phyloP scores from a whole-genome alignment of 1,139 yeast genomes.

The Suhomyces anneliseae region DNA sequence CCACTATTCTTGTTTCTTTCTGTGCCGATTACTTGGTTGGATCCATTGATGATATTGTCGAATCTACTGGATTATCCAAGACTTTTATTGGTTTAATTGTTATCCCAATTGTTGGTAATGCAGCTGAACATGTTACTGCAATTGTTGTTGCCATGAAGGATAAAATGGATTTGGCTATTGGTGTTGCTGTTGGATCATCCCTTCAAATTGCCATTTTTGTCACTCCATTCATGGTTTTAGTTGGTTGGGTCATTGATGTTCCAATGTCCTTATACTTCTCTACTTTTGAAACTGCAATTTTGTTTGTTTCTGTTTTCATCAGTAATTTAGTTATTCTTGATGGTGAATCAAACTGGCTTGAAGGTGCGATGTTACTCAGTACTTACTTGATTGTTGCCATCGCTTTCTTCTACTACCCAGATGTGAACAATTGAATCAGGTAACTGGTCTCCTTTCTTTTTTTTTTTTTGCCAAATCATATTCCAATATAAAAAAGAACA shows the following conservation, averaged over 20 bases:
- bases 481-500: too few relatives aligned
- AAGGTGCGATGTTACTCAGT: conserved; percentile 88
- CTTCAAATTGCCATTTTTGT: conserved; percentile 92
- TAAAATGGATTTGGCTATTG: conserved; percentile 96
- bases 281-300: conserved; percentile 88
- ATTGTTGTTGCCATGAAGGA: conserved; percentile 92
- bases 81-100: conserved; percentile 93
- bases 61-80: conserved; percentile 80
- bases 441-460: too few relatives aligned
- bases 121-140: conserved; percentile 98
- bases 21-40: conserved; percentile 95
- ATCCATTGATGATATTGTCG: conserved; percentile 87
- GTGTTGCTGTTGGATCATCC: conserved; percentile 97
- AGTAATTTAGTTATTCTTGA: conserved; percentile 85
- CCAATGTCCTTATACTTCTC: conserved; percentile 93
- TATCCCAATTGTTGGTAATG: conserved; percentile 96
- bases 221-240: conserved; percentile 89
- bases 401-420: conserved; percentile 84
- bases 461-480: too few relatives aligned
- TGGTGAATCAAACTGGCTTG: conserved; percentile 96
- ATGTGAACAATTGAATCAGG: conserved; percentile 18
- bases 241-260: conserved; percentile 87
- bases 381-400: conserved; percentile 84
- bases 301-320: conserved; percentile 85
- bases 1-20: conserved; percentile 81